Base-by-base conservation (phyloP, 2,329 filamentous ascomycete species). In the Capronia coronata region DNA sequence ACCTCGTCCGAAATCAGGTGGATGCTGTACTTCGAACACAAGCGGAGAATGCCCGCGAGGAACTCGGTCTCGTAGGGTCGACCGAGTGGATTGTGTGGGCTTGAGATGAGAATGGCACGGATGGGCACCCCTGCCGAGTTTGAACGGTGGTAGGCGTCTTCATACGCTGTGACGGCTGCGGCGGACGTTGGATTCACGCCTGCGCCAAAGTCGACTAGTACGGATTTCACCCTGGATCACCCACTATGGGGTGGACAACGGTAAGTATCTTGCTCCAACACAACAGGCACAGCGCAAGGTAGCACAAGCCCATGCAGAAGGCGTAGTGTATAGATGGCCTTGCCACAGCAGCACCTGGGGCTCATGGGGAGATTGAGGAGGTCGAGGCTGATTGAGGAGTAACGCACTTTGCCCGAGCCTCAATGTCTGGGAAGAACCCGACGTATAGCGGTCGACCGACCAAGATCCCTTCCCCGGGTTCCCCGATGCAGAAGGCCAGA, bases 1-100 rank as follows among this genome's bases (percentile, higher is more conserved):
- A 81, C 73, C 58, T 82, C 78, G 59, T 82, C 78, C 54, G 71
- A 73, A 61, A 81, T 71, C 38, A 81, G 64, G 55, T 81, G 76
- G 4, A 80, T 62, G 2, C 66, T 54, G 54, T 79, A 64, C 46
- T 68, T 68, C 34, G 74, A 64, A 56, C 77, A 80, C 29, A 80
- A 58, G 2, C 58, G 57, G 66, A 79, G 69, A 14, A 76, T 61
- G 2, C 61, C 65, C 0, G 68, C 51, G 2, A 78, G 56, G 3
- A 66, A 65, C 2, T 62, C 57, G 2, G 64, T 66, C 3, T 71
- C 51, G 51, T 75, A 75, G 57, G 71, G 74, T 3, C 70, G 64
- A 0, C 75, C 75, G 1, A 78, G 65, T 0, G 75, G 75, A 46
- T 78, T 77, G 43, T 77, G 73, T 1, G 74, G 72, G 44, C 75